Conservation (phyloP, 805 yeast genomes). For the Candida arabinofermentans region DNA sequence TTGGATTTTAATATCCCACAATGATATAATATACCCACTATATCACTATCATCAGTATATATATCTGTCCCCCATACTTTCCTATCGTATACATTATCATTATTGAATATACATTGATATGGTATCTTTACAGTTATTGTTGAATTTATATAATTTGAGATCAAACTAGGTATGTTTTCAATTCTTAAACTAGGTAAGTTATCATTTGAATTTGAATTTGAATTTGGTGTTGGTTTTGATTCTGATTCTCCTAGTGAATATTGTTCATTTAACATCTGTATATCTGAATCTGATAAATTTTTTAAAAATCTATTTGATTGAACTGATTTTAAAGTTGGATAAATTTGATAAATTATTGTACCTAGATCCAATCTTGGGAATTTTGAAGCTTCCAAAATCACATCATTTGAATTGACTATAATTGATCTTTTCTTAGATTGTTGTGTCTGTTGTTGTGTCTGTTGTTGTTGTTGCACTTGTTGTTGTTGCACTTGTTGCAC, state of each 20-base stretch:
- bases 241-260: background rate
- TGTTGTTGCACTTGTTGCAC: slow-evolving; percentile 3
- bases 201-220: background rate
- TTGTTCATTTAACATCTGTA: background rate
- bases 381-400: slow-evolving; percentile 34
- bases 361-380: slow-evolving; percentile 50
- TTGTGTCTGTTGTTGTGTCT: no score
- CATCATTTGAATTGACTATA: slow-evolving; percentile 37
- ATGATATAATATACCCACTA: slow-evolving; percentile 71
- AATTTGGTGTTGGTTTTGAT: background rate
- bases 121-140: slow-evolving; percentile 57
- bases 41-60: slow-evolving; percentile 91
- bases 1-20: slow-evolving; percentile 55
- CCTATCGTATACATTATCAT: slow-evolving; percentile 43
- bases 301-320: slow-evolving; percentile 14
- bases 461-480: slow-evolving; percentile 4
- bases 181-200: slow-evolving; percentile 29
- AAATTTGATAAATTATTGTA: slow-evolving; percentile 52
- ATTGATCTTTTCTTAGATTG: slow-evolving; percentile 6
- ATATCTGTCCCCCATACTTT: slow-evolving; percentile 89
- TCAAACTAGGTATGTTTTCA: slow-evolving; percentile 27
- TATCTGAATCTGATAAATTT: slow-evolving; percentile 18
- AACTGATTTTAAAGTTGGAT: slow-evolving; percentile 44
- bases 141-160: slow-evolving; percentile 39
- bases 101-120: slow-evolving; percentile 35